Evolutionary conservation across 441 rosid genomes (phyloP).

Genomic region (Geranium incanum): DNA sequence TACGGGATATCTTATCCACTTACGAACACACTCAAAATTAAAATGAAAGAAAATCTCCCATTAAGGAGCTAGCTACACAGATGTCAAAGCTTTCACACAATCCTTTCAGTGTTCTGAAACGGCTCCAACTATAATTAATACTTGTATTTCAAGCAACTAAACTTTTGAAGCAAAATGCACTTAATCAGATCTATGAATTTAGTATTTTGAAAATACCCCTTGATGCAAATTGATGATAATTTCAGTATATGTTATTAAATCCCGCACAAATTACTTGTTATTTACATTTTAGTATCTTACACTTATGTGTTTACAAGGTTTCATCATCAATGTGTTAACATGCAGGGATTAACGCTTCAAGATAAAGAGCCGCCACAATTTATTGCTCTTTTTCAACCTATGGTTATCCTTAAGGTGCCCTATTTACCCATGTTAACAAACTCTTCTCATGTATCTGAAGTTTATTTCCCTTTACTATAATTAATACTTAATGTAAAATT

Average conservation of each 20-base stretch:
- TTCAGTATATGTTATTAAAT: not conserved
- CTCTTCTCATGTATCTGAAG: constrained; percentile 8
- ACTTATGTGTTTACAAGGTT: not conserved
- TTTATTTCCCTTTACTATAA: constrained; percentile 1
- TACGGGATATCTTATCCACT: not conserved
- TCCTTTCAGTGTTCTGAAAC: not conserved
- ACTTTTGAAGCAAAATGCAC: not conserved
- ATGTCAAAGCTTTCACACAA: constrained; percentile 2
- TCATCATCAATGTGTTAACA: constrained; percentile 7
- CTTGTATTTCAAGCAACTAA: not conserved
- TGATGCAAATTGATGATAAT: constrained; percentile 1
- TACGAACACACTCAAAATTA: not conserved
- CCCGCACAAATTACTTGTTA: not conserved
- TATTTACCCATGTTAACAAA: constrained; percentile 8
- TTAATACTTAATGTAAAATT: constrained; percentile 3
- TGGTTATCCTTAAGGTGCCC: constrained; percentile 83
- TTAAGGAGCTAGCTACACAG: not conserved
- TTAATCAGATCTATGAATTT: not conserved
- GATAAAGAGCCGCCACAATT: constrained; percentile 97
- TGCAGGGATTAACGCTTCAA: constrained; percentile 78
- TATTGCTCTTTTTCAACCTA: constrained; percentile 85
- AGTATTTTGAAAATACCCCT: not conserved
- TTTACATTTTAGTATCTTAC: not conserved
- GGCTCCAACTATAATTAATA: not conserved
- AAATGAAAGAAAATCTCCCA: not conserved